A percentile compares a stretch with the other conserved stretches of the same genome.
These are phyloP conservation scores for Coccomyxa subellipsoidea DNA, from an alignment of 163 green algal genomes.

Conservation along the genomic window DNA sequence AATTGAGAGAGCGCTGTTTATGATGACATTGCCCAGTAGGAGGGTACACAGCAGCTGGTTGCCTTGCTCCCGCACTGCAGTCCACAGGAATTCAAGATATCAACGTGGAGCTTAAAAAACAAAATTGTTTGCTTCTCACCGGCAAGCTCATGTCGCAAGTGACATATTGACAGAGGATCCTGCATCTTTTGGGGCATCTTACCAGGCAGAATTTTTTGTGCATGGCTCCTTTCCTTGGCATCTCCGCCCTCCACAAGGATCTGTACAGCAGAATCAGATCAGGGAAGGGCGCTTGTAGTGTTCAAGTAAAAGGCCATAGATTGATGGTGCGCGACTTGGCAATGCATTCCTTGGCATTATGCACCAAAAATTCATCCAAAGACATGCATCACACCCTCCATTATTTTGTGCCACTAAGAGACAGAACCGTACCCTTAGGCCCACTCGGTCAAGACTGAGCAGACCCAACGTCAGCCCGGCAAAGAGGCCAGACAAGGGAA, in stretches of 20 bases:
- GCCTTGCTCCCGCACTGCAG: conserved; percentile 42
- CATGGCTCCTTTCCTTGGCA: conserved; percentile 26
- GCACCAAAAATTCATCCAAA: too few relatives aligned
- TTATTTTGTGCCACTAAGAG: too few relatives aligned
- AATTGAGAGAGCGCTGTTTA: conserved; percentile 58
- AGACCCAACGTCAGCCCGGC: conserved; percentile 47
- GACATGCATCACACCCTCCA: too few relatives aligned
- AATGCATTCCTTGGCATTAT: too few relatives aligned
- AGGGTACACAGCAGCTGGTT: conserved; percentile 72
- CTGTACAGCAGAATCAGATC: neutral
- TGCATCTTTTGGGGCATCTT: neutral
- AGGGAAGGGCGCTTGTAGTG: too few relatives aligned
- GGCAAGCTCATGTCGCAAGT: neutral
- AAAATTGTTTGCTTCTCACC: too few relatives aligned
- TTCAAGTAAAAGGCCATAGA: too few relatives aligned
- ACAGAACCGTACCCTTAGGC: conserved; percentile 13
- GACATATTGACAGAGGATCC: neutral
- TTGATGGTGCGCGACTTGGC: too few relatives aligned
- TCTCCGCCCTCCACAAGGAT: conserved; percentile 33
- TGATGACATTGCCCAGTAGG: conserved; percentile 62
- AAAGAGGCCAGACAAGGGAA: conserved; percentile 17
- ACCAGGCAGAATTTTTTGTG: conserved; percentile 34
- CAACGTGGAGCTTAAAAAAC: too few relatives aligned
- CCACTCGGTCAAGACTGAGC: conserved; percentile 34
- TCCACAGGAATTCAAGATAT: too few relatives aligned